Conservation (phyloP, 2,329 filamentous ascomycete genomes). For the Botryotinia convoluta region DNA sequence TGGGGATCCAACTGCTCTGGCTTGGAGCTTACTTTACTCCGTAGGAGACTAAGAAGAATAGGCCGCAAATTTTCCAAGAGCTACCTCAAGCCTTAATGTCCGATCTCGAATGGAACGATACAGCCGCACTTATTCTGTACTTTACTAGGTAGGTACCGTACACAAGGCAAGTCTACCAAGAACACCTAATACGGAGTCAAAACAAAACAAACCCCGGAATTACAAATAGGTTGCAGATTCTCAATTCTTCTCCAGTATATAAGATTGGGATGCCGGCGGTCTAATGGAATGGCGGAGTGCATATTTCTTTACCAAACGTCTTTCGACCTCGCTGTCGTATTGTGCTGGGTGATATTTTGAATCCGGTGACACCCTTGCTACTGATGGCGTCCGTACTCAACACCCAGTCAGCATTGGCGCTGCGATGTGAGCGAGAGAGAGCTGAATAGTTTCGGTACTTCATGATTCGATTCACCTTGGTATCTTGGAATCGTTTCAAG, state of each 20-base stretch:
- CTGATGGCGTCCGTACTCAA: slow-evolving; percentile 3
- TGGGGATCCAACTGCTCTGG: not conserved
- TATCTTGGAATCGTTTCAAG: slow-evolving; percentile 7
- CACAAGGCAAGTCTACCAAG: slow-evolving; percentile 2
- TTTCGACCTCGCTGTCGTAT: not conserved
- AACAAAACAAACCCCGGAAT: not conserved
- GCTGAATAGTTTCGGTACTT: slow-evolving; percentile 13
- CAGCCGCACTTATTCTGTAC: not conserved
- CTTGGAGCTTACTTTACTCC: not conserved
- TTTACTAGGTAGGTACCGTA: not conserved
- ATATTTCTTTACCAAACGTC: not conserved
- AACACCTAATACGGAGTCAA: not conserved
- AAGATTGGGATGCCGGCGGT: not conserved
- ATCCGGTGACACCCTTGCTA: slow-evolving; percentile 3
- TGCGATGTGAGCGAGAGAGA: slow-evolving; percentile 1
- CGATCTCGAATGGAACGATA: not conserved
- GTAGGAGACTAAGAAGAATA: not conserved
- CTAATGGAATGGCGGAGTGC: not conserved
- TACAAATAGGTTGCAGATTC: not conserved
- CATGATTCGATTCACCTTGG: not conserved
- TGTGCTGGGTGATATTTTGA: not conserved
- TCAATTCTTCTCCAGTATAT: not conserved
- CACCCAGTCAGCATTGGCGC: slow-evolving; percentile 7
- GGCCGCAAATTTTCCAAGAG: not conserved
- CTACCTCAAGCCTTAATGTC: not conserved